A percentile compares a stretch with the other conserved stretches of the same genome.
Conservation (phyloP, 2,329 filamentous ascomycete genomes). For the Trichoderma simmonsii region DNA sequence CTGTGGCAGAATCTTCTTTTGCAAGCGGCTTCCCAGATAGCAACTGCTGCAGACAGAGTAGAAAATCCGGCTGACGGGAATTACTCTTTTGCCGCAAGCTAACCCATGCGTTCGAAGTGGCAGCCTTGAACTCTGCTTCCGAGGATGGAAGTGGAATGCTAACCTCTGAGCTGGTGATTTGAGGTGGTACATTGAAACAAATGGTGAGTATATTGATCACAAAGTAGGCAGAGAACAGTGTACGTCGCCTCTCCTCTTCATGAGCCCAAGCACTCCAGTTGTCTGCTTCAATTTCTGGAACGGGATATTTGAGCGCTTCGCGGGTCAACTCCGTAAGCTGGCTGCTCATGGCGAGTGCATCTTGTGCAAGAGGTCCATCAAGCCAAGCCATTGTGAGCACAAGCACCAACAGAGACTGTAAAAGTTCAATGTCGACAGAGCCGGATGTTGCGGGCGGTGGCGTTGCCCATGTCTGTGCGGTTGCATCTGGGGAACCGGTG, state of each 20-base stretch:
- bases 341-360: not conserved
- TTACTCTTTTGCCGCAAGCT: not conserved
- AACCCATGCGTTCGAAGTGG: not conserved
- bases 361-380: not conserved
- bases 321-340: not conserved
- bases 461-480: not conserved
- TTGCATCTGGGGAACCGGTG: not conserved
- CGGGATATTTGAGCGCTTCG: not conserved
- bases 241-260: not conserved
- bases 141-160: not conserved
- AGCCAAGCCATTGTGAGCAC: not conserved
- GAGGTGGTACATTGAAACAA: not conserved
- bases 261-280: not conserved
- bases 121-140: not conserved
- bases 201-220: not conserved
- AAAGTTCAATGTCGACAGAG: not conserved
- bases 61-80: not conserved
- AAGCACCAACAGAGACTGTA: not conserved
- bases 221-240: not conserved
- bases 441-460: not conserved
- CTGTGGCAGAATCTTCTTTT: not conserved
- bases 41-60: not conserved
- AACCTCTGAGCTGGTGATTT: not conserved
- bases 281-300: not conserved
- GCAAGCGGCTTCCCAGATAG: not conserved